Conservation (phyloP, 495 filamentous ascomycete species). For the Filosporella fistucella region DNA sequence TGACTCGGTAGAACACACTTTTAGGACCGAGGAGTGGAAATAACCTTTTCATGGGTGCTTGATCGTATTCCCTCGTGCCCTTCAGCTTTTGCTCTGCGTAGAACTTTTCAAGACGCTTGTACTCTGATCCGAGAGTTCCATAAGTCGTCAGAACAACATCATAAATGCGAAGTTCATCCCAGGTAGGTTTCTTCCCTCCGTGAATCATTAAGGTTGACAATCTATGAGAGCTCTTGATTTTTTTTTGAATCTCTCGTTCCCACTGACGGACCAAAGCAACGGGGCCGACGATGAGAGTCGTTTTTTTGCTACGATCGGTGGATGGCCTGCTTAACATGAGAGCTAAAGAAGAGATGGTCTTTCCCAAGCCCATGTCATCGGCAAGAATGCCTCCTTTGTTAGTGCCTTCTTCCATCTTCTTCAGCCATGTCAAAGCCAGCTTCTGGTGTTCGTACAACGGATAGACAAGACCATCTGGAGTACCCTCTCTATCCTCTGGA, state of each 20-base stretch:
- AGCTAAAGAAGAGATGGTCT: slow-evolving; percentile 86
- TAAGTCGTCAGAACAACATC: slow-evolving; percentile 92
- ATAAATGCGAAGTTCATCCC: slow-evolving; percentile 56
- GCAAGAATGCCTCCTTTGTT: slow-evolving; percentile 84
- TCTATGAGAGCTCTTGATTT: slow-evolving; percentile 53
- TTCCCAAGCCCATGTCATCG: slow-evolving; percentile 94
- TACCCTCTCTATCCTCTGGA: slow-evolving; percentile 61
- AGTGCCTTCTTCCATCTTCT: slow-evolving; percentile 68
- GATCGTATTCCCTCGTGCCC: slow-evolving; percentile 20
- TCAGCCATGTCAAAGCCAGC: slow-evolving; percentile 78
- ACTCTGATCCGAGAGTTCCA: slow-evolving; percentile 69
- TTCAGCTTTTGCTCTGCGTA: slow-evolving; percentile 27
- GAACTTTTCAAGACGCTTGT: slow-evolving; percentile 49
- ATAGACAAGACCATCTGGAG: slow-evolving; percentile 66
- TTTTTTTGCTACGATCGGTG: slow-evolving; percentile 48
- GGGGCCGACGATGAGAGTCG: slow-evolving; percentile 83
- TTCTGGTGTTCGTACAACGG: slow-evolving; percentile 80
- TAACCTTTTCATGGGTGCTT: slow-evolving; percentile 16
- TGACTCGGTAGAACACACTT: slow-evolving; percentile 74
- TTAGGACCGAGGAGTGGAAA: slow-evolving; percentile 61
- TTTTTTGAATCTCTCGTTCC: slow-evolving; percentile 76
- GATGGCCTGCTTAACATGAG: slow-evolving; percentile 74
- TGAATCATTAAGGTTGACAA: slow-evolving; percentile 46
- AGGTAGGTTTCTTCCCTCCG: slow-evolving; percentile 40
- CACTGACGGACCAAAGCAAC: slow-evolving; percentile 87